These are phyloP conservation scores for Chaetomidium leptoderma DNA, from an alignment of 495 filamentous ascomycete species.

Conservation along the genomic window DNA sequence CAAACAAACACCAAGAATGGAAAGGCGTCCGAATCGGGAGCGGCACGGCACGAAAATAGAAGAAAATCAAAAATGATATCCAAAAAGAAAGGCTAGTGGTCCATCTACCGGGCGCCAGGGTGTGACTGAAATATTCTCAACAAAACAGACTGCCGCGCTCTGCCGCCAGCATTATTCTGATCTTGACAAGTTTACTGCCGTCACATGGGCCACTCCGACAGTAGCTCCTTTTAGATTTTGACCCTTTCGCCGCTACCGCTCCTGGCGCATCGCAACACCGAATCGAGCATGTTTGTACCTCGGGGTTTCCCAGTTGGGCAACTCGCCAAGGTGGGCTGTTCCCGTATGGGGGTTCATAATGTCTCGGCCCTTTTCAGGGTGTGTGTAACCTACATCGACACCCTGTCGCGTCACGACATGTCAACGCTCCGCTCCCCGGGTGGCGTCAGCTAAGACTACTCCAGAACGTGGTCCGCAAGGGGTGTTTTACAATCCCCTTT, in stretches of 20 bases:
- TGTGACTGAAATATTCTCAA: not conserved
- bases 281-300: not conserved
- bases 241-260: not conserved
- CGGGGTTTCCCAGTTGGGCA: not conserved
- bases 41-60: not conserved
- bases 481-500: not conserved
- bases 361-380: not conserved
- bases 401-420: not conserved
- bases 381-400: not conserved
- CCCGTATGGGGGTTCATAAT: not conserved
- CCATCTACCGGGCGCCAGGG: no score
- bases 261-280: not conserved
- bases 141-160: no score
- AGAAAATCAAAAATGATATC: not conserved
- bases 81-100: no score
- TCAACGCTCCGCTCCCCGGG: not conserved
- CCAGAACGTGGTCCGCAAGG: not conserved
- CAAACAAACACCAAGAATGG: not conserved
- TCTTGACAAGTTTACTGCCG: no score
- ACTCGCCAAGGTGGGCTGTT: no score
- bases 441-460: not conserved
- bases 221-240: no score
- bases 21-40: not conserved
- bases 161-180: no score
- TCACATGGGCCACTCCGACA: no score